Percentiles rank a stretch among this genome's conserved stretches.
Evolutionary conservation across 306 rosid genomes (phyloP).

Genomic region (Vigna hirtella): DNA sequence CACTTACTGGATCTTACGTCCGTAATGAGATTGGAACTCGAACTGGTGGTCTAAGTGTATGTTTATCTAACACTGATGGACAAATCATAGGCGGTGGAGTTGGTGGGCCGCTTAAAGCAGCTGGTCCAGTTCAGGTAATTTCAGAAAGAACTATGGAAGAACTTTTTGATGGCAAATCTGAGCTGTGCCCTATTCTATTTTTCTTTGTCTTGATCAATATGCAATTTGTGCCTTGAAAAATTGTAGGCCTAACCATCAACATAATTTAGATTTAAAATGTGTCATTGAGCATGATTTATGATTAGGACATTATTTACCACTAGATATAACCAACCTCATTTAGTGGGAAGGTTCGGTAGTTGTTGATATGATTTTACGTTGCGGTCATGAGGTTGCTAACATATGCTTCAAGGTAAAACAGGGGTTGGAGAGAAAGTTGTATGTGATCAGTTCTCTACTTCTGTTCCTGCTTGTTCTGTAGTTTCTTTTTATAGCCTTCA

Average conservation of each 20-base stretch:
- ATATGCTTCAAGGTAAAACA: conserved; percentile 4
- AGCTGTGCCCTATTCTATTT: conserved; percentile 19
- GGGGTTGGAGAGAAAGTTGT: conserved; percentile 24
- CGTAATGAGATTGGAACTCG: conserved; percentile 77
- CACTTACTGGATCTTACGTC: conserved; percentile 88
- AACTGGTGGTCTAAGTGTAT: conserved; percentile 87
- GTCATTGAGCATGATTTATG: conserved; percentile 5
- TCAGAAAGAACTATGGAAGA: neutral
- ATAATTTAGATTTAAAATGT: neutral
- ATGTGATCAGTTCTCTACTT: neutral
- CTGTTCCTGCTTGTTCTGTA: conserved; percentile 19
- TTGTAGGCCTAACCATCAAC: conserved; percentile 3
- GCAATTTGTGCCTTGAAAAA: neutral
- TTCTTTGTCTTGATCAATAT: neutral
- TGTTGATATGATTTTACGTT: neutral
- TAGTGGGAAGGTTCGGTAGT: neutral
- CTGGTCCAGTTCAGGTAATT: conserved; percentile 97
- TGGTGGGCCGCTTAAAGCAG: conserved; percentile 92
- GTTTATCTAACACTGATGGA: conserved; percentile 83
- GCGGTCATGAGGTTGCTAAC: conserved; percentile 16
- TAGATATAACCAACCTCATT: neutral
- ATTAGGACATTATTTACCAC: neutral
- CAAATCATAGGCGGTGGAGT: conserved; percentile 97
- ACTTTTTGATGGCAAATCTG: conserved; percentile 30
- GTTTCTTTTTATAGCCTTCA: conserved; percentile 41